Conservation (phyloP, 202 grass and related monocot species). For the Thinopyrum obtusiflorum region DNA sequence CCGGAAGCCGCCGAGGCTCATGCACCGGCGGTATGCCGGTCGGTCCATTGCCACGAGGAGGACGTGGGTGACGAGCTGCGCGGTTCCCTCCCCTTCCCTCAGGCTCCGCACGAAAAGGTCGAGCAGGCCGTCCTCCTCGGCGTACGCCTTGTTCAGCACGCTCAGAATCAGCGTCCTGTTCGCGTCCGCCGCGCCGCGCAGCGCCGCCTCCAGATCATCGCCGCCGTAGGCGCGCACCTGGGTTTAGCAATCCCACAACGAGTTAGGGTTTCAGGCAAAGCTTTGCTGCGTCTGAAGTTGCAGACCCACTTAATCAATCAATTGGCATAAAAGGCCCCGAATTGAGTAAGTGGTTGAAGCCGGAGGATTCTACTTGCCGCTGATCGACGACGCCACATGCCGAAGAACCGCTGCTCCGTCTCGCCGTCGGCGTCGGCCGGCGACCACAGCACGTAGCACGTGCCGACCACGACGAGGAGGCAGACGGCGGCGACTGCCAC, state of each 20-base stretch:
- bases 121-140: constrained; percentile 58
- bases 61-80: constrained; percentile 46
- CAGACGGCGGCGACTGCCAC: constrained; percentile 4
- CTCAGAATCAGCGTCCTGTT: constrained; percentile 69
- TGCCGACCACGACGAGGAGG: constrained; percentile 19
- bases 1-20: constrained; percentile 29
- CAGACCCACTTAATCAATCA: neutral
- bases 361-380: constrained; percentile 16
- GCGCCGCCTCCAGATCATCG: constrained; percentile 50
- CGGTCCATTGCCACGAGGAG: constrained; percentile 63
- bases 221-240: neutral
- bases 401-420: constrained; percentile 30
- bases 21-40: constrained; percentile 56
- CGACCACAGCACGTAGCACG: constrained; percentile 31
- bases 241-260: neutral
- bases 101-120: constrained; percentile 59
- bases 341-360: neutral
- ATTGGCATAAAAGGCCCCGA: neutral
- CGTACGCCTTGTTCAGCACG: constrained; percentile 71
- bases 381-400: constrained; percentile 30
- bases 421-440: constrained; percentile 1
- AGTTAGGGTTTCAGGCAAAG: constrained; percentile 11
- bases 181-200: constrained; percentile 50
- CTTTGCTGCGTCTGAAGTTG: neutral
- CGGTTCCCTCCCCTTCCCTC: constrained; percentile 44